Conservation (phyloP, 2,329 filamentous ascomycete genomes). For the Zarea fungicola region DNA sequence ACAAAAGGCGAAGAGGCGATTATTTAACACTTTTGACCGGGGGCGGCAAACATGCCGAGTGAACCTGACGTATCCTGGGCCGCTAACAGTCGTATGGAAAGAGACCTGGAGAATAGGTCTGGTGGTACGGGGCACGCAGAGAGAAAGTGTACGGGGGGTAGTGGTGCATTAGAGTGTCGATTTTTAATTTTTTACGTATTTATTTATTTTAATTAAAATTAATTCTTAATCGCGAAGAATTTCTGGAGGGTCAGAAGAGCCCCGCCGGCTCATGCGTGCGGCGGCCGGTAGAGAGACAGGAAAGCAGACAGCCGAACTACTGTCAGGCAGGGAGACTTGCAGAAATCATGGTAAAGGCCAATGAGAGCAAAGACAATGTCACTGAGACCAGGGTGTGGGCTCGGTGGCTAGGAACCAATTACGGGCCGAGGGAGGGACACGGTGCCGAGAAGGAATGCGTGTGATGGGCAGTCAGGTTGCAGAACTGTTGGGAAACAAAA, state of each 20-base stretch:
- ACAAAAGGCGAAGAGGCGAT: not conserved
- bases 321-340: not conserved
- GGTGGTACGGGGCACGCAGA: slow-evolving; percentile 1
- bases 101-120: not conserved
- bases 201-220: not conserved
- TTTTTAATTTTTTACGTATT: not conserved
- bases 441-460: slow-evolving; percentile 3
- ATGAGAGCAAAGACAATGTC: not conserved
- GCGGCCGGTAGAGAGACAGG: not conserved
- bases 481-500: not conserved
- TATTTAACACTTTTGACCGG: slow-evolving; percentile 8
- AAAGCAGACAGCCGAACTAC: not conserved
- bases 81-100: slow-evolving; percentile 2
- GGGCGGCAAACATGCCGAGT: slow-evolving; percentile 5
- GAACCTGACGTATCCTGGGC: slow-evolving; percentile 6
- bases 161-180: not conserved
- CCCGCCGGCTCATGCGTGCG: not conserved
- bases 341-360: not conserved
- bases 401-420: slow-evolving; percentile 10
- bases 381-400: not conserved
- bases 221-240: too few species aligned
- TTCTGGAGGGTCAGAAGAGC: not conserved
- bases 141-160: not conserved
- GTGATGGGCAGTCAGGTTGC: not conserved
- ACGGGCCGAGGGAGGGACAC: slow-evolving; percentile 4